Conservation (phyloP, 164 flowering plant genomes). For the Chimonanthus praecox region DNA sequence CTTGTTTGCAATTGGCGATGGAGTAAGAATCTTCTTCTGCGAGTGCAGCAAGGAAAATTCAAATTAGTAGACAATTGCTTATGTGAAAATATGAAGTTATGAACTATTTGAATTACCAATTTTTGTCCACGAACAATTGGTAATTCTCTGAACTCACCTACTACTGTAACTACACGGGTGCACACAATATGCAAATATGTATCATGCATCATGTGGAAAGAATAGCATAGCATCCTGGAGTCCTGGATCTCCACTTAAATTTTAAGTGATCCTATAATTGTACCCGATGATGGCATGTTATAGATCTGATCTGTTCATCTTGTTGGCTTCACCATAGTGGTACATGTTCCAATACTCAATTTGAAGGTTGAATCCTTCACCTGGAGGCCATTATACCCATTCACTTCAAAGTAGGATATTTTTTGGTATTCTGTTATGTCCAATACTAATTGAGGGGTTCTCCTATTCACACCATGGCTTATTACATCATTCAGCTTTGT, state of each 20-base stretch:
- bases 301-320: neutral
- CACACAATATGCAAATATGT: neutral
- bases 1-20: conserved; percentile 67
- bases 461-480: too few relatives aligned
- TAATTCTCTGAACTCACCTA: neutral
- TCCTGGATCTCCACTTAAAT: neutral
- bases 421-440: too few relatives aligned
- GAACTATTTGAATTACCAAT: neutral
- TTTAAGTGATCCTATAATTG: neutral
- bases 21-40: conserved; percentile 52
- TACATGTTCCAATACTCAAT: neutral
- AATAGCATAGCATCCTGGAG: neutral
- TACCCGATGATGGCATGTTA: neutral
- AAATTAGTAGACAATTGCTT: neutral
- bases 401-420: neutral
- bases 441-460: too few relatives aligned
- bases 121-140: neutral
- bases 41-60: neutral
- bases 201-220: neutral
- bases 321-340: neutral
- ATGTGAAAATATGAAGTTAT: neutral
- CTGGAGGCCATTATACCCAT: neutral
- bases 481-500: too few relatives aligned
- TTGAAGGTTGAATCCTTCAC: neutral
- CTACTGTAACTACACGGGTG: neutral